Base-by-base conservation (phyloP, 2,329 filamentous ascomycete genomes). In the Huntiella omanensis region DNA sequence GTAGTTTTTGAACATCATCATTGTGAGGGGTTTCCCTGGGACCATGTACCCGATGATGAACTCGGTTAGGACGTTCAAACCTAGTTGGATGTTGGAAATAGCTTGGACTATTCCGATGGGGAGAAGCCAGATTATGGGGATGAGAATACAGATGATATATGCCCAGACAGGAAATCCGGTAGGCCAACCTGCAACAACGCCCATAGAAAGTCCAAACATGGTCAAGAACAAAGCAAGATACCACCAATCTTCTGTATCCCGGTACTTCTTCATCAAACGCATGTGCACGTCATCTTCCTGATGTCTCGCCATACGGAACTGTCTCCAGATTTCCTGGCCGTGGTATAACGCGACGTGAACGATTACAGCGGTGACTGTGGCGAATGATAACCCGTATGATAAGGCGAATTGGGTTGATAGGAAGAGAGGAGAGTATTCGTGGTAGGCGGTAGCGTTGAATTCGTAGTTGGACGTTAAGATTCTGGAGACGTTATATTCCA, bases 1-100 rank as follows among this genome's bases (percentile, higher is more conserved):
- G 54, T 79, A 83, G 51, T 77, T 80, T 60, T 83, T 83, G 64
- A 83, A 83, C 62, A 83, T 70, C 78, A 84, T 84, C 69, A 83
- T 77, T 41, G 77, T 77, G 50, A 83, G 65, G 1, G 80, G 79
- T 3, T 69, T 69, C 19, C 80, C 80, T 0, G 79, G 79, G 43
- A 80, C 70, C 67, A 83, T 78, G 59, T 83, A 83, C 4, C 80
- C 80, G 50, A 80, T 70, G 50, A 84, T 69, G 54, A 79, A 81
- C 56, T 83, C 78, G n/a, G 77, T 80, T 49, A 83, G 60, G 13
- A 84, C 77, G 53, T 82, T 82, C 16, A 83, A 64, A 4, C 77
- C 77, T 3, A 82, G 64, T 56, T 76, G 71, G 44, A 71, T 70
- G 57, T 76, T 75, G 37, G 73, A 73, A 47, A 75, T 69, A 47